Evolutionary conservation across 2,329 filamentous ascomycete genomes (phyloP), one percentile per base, ranked within the genome.

Genomic region (Periconia sp.): DNA sequence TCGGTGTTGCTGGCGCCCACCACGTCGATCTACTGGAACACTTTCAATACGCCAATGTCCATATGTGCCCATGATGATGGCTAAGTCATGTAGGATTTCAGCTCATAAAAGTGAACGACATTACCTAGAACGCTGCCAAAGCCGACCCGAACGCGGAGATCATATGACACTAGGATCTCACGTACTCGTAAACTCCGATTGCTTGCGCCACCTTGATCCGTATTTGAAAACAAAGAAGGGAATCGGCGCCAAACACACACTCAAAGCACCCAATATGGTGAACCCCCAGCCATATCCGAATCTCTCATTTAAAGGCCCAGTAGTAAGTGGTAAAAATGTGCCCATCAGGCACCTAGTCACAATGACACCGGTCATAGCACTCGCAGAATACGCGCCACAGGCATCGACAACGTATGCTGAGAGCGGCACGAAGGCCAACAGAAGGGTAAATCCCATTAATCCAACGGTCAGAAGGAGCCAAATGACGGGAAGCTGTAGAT

Each of bases 351-450:
- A 83, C 25, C 80, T 69, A 1, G 73, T 73, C 1, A 83, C 78
- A 43, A 84, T 80, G 4, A 83, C 57, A 0, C 77, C 79, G 0
- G 80, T 83, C 69, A 83, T 73, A 2, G 80, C 80, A 9, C 78
- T 81, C 0, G 81, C 81, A 1, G 79, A 76, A 53, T 80, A 83
- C 5, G 79, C 45, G 0, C 79, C 78, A 43, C 77, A 81, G 0
- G 80, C 78, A 46, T 84, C 81, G 2, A 83, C 80, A 0, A 83
- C 72, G 48, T 83, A 84, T 0, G 79, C 73, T 42, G 74, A 76
- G 2, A 83, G 42, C 0, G 81, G 79, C 15, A 84, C 58, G 33
- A 76, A 68, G 4, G 70, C 69, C 2, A 83, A 59, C 35, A 78
- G 65, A 2, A 80, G 59, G 4, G 72, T 66, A 15, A 70, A 59